phyloP scores from a whole-genome alignment of 139 green algal genomes.

The Haematococcus lacustris region DNA sequence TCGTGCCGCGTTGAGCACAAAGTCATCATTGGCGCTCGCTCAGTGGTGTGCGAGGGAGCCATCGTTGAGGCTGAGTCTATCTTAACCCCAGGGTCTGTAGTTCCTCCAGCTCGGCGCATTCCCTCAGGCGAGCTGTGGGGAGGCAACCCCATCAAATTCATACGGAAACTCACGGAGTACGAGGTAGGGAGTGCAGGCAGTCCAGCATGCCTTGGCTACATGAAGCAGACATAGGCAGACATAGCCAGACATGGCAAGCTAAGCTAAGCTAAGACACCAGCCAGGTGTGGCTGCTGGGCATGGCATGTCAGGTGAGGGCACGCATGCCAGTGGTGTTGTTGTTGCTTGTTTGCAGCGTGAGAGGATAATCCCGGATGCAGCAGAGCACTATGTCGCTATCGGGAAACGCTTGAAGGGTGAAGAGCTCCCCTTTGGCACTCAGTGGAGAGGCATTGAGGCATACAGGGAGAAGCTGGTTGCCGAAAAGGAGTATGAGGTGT shows the following conservation, averaged over 20 bases:
- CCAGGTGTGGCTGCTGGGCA: no score
- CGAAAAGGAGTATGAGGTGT: conserved; percentile 33
- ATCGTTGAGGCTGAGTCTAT: conserved; percentile 68
- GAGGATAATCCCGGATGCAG: conserved; percentile 22
- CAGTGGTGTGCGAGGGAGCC: conserved; percentile 67
- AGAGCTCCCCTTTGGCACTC: conserved; percentile 30
- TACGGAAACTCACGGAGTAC: conserved; percentile 66
- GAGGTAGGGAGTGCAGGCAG: no score
- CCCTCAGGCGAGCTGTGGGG: conserved; percentile 82
- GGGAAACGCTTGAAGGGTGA: conserved; percentile 21
- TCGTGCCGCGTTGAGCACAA: conserved; percentile 57
- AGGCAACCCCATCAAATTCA: conserved; percentile 69
- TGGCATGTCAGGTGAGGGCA: no score
- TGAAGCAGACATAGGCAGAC: no score
- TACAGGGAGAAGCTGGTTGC: conserved; percentile 31
- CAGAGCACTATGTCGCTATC: conserved; percentile 26
- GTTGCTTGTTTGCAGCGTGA: no score
- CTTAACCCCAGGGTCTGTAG: conserved; percentile 71
- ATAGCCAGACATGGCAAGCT: no score
- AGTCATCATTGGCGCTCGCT: conserved; percentile 65
- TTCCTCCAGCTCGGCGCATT: conserved; percentile 71
- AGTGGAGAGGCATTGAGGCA: conserved; percentile 38
- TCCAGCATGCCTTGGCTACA: no score
- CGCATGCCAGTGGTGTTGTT: no score
- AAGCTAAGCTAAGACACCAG: no score